phyloP scores from a whole-genome alignment of 2,329 filamentous ascomycete species.

The Colletotrichum siamense region DNA sequence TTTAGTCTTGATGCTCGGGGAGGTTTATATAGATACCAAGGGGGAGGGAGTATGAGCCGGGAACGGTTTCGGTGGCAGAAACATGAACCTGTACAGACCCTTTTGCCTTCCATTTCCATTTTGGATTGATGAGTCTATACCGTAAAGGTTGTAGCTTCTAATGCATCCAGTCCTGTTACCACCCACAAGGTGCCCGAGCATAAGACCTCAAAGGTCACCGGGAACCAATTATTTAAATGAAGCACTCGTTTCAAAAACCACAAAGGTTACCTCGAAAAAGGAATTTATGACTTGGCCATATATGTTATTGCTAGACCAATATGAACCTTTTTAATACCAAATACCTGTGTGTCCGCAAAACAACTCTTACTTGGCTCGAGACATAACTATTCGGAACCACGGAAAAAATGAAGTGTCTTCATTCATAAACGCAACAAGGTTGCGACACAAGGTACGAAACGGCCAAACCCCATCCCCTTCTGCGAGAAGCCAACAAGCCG shows the following conservation, averaged over 20 bases:
- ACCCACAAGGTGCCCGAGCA: neutral
- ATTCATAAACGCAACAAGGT: neutral
- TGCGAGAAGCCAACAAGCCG: neutral
- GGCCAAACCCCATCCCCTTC: neutral
- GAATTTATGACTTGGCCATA: neutral
- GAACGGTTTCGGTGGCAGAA: neutral
- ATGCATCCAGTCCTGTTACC: neutral
- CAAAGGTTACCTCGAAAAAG: neutral
- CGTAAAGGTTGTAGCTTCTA: neutral
- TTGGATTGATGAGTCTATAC: neutral
- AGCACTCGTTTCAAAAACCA: neutral
- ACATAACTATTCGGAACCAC: neutral
- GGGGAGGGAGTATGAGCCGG: neutral
- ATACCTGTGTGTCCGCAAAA: neutral
- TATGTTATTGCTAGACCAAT: neutral
- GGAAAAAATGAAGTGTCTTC: neutral
- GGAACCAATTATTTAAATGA: neutral
- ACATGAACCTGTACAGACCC: neutral
- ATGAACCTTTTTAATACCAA: neutral
- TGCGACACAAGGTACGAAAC: neutral
- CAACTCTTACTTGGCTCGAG: neutral
- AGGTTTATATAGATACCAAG: neutral
- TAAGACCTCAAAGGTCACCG: neutral
- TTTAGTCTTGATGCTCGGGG: neutral
- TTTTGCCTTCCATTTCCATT: neutral